Base-by-base conservation (phyloP, 768 basidiomycete species). In the Boletus rufocinnamomeus region DNA sequence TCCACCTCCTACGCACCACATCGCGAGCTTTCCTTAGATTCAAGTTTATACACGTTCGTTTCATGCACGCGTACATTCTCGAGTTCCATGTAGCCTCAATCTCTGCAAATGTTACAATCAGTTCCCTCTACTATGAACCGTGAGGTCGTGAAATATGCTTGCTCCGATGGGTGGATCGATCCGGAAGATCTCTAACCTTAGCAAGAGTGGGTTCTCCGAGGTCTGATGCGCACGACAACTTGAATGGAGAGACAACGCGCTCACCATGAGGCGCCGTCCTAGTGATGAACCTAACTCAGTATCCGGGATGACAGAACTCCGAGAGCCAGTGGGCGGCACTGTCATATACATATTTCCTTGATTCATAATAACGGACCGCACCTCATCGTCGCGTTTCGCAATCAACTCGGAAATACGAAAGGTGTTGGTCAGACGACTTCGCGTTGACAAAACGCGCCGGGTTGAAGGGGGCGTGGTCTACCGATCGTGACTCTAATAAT, bases 201-300 rank as follows among this genome's bases (percentile, higher is more conserved):
- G 25, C 50, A 52, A 54, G 44, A 23, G 67, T 68, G 69, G 69
- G 61, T 70, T 63, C 61, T 58, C 69, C 69, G 68, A 64, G 61
- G 60, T 59, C 46, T 66, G 69, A 69, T 62, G 52, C 59, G 56
- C 58, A 51, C 53, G 55, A 43, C 55, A 48, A 35, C 30, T 19
- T 54, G 25, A 58, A 44, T 59, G 58, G 47, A 54, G 52, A 52
- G 58, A 58, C 68, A 69, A 71, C 57, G 67, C 69, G 54, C 65
- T 52, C 35, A 52, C 67, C 69, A 71, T 58, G 69, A 69, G 69
- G 66, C 58, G 23, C 27, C 16, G 14, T 50, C 58, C 30, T 10
- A 51, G 30, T 51, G 50, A 49, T 57, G 50, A 68, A 70, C 63
- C 52, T 68, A 68, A 69, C 60, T 62, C 61, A 54, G 51, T 53